These are phyloP conservation scores for Psilocybe cubensis DNA, from an alignment of 768 basidiomycete species.

Conservation along the genomic window DNA sequence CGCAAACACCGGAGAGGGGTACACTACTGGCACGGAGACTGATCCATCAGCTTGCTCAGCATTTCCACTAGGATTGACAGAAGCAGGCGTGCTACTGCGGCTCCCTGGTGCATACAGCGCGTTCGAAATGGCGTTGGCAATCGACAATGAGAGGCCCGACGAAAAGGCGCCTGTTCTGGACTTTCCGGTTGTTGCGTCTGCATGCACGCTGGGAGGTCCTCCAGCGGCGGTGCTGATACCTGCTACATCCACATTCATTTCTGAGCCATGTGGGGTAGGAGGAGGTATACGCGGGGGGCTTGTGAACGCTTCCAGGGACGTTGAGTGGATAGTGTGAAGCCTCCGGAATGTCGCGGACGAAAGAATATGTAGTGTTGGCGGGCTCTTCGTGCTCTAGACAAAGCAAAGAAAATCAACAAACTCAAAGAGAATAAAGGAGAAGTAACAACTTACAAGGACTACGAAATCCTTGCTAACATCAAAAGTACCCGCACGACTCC, in stretches of 20 bases:
- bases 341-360: slow-evolving; percentile 56
- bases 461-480: slow-evolving; percentile 50
- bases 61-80: not conserved
- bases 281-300: slow-evolving; percentile 27
- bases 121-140: slow-evolving; percentile 16
- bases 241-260: not conserved
- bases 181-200: slow-evolving; percentile 8
- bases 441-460: slow-evolving; percentile 52
- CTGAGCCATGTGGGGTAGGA: slow-evolving; percentile 15
- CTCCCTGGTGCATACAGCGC: slow-evolving; percentile 3
- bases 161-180: not conserved
- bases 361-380: slow-evolving; percentile 57
- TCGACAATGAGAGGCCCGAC: slow-evolving; percentile 4
- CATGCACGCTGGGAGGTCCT: slow-evolving; percentile 13
- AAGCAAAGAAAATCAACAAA: not conserved
- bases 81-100: not conserved
- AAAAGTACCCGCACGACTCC: slow-evolving; percentile 33
- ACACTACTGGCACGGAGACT: not conserved
- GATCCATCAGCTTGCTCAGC: not conserved
- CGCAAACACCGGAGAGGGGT: slow-evolving; percentile 57
- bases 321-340: slow-evolving; percentile 51
- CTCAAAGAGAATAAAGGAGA: not conserved
- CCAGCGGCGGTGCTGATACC: too few species aligned
- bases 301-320: slow-evolving; percentile 49
- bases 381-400: slow-evolving; percentile 60